Evolutionary conservation across 805 yeast genomes (phyloP).

Genomic region (Candida odintsovae): DNA sequence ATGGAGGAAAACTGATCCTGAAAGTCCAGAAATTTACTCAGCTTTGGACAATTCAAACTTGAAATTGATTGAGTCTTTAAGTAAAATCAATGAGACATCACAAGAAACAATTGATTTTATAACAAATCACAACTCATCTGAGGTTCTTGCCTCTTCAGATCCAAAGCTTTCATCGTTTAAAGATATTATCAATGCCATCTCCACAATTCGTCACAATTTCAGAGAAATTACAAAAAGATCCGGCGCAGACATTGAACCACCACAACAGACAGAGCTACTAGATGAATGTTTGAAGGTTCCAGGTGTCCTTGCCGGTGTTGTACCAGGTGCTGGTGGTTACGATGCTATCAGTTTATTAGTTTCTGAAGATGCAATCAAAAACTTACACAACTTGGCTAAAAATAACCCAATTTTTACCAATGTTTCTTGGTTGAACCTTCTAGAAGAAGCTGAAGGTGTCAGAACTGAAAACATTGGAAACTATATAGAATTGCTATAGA

Average conservation of each 20-base stretch:
- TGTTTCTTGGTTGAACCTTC: slow-evolving; percentile 65
- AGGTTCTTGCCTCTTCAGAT: slow-evolving; percentile 2
- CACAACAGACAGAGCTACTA: slow-evolving; percentile 62
- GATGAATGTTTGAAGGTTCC: slow-evolving; percentile 48
- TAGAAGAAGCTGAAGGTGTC: slow-evolving; percentile 58
- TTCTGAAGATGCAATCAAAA: slow-evolving; percentile 35
- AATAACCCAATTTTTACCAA: slow-evolving; percentile 29
- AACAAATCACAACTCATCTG: slow-evolving; percentile 7
- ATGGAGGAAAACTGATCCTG: slow-evolving; percentile 58
- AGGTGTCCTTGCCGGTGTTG: slow-evolving; percentile 93
- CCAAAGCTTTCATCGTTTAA: slow-evolving; percentile 22
- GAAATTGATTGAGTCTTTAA: slow-evolving; percentile 45
- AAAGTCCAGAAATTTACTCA: slow-evolving; percentile 47
- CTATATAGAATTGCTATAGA: slow-evolving; percentile 19
- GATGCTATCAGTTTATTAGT: slow-evolving; percentile 84
- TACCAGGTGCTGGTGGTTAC: slow-evolving; percentile 98
- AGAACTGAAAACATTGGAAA: slow-evolving; percentile 36
- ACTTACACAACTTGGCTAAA: slow-evolving; percentile 26
- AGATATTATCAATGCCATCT: slow-evolving; percentile 36
- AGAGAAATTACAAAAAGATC: slow-evolving; percentile 56
- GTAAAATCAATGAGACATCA: neutral
- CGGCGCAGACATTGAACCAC: slow-evolving; percentile 88
- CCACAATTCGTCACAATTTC: slow-evolving; percentile 49
- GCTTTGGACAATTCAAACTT: slow-evolving; percentile 54
- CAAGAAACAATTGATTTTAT: slow-evolving; percentile 12